These are phyloP conservation scores for Tardiomyces blankii DNA, from an alignment of 1,139 yeast genomes.

Conservation along the genomic window DNA sequence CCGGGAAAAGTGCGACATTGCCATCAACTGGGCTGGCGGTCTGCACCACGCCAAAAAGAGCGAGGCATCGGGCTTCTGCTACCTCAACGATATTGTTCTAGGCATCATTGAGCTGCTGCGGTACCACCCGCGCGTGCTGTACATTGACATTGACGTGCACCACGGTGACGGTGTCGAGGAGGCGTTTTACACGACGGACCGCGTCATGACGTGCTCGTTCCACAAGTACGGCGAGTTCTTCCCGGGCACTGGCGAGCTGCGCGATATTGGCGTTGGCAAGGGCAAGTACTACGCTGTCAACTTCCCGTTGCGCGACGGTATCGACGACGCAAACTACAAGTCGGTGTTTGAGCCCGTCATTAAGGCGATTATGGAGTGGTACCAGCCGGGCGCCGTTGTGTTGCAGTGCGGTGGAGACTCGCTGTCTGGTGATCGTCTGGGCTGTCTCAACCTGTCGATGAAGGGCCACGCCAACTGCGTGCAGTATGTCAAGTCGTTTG, in stretches of 20 bases:
- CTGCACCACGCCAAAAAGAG: conserved; percentile 93
- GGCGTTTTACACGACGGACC: conserved; percentile 90
- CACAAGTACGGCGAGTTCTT: conserved; percentile 95
- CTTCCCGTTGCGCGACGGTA: conserved; percentile 86
- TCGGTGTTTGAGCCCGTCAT: conserved; percentile 82
- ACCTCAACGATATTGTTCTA: conserved; percentile 78
- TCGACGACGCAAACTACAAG: conserved; percentile 80
- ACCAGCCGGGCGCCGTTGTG: conserved; percentile 87
- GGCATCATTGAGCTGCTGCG: conserved; percentile 83
- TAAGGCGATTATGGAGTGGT: conserved; percentile 77
- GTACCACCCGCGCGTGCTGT: conserved; percentile 90
- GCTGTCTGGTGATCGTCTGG: conserved; percentile 79
- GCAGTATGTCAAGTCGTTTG: conserved; percentile 75
- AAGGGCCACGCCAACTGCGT: conserved; percentile 95
- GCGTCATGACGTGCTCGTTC: conserved; percentile 96
- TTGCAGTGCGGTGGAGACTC: conserved; percentile 85
- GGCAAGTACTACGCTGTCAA: conserved; percentile 83
- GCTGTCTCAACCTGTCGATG: conserved; percentile 87
- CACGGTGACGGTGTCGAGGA: conserved; percentile 99
- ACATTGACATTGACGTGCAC: conserved; percentile 92
- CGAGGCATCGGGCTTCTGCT: conserved; percentile 95
- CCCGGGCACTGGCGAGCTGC: conserved; percentile 90
- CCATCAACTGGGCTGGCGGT: conserved; percentile 96
- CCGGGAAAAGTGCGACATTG: conserved; percentile 90
- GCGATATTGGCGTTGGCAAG: conserved; percentile 82